Percentiles rank a stretch among this genome's conserved stretches.
Conservation (phyloP, 176 grass and related monocot genomes). For the Avena atlantica region DNA sequence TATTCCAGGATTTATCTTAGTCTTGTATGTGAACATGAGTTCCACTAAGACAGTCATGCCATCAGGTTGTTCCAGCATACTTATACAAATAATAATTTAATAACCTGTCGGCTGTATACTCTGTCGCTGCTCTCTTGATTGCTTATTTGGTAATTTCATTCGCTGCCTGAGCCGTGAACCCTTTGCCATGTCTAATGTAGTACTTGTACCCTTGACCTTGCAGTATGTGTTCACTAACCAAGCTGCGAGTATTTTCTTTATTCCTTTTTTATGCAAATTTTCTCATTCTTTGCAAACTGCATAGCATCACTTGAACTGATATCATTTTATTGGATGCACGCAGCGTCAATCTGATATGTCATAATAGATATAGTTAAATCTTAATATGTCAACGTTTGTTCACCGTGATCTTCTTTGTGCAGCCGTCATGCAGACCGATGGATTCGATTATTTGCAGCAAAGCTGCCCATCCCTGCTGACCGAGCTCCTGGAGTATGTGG, state of each 20-base stretch:
- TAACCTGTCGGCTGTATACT: neutral
- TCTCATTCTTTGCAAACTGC: neutral
- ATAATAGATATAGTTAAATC: neutral
- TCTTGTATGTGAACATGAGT: neutral
- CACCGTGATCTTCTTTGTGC: slow-evolving; percentile 41
- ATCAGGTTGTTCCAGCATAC: neutral
- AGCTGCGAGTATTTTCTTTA: neutral
- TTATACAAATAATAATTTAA: neutral
- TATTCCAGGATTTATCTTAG: neutral
- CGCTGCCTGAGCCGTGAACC: too few species aligned
- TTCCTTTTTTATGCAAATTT: neutral
- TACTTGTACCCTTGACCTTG: neutral
- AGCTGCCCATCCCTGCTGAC: slow-evolving; percentile 93
- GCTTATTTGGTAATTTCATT: neutral
- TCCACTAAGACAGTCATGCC: neutral
- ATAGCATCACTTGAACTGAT: neutral
- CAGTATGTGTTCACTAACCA: neutral
- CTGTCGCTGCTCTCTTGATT: neutral
- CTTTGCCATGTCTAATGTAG: neutral
- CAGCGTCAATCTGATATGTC: neutral
- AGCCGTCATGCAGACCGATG: slow-evolving; percentile 99
- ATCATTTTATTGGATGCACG: neutral
- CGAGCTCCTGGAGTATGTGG: slow-evolving; percentile 94
- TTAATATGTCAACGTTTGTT: slow-evolving; percentile 11
- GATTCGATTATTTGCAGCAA: slow-evolving; percentile 96